Conservation (phyloP, 2,329 filamentous ascomycete species). For the Amylocarpus encephaloides region DNA sequence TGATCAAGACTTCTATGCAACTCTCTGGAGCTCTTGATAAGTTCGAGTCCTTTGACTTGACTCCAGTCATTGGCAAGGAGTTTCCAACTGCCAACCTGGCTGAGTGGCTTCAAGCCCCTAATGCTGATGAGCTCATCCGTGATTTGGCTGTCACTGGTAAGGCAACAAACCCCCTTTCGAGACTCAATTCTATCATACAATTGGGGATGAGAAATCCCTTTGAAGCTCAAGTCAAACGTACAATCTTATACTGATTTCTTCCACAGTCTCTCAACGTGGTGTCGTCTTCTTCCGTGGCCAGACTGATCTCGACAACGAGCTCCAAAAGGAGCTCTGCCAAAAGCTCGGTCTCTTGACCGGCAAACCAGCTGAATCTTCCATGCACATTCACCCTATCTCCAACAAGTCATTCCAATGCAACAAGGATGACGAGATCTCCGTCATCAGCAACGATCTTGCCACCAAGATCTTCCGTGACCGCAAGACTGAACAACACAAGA, state of each 20-base stretch:
- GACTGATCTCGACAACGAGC: conserved; percentile 38
- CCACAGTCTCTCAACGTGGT: conserved; percentile 51
- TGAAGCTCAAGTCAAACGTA: neutral
- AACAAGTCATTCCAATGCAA: conserved; percentile 25
- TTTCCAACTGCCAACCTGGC: conserved; percentile 52
- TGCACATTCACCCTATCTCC: conserved; percentile 54
- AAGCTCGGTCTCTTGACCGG: conserved; percentile 50
- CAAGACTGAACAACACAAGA: conserved; percentile 32
- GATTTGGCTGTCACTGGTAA: conserved; percentile 48
- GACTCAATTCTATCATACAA: neutral
- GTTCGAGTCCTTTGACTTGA: conserved; percentile 54
- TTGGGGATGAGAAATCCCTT: neutral
- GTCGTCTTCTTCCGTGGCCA: conserved; percentile 51
- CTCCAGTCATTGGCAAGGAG: conserved; percentile 56
- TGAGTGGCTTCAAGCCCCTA: conserved; percentile 54
- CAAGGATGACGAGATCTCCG: conserved; percentile 53
- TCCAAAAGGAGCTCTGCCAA: conserved; percentile 43
- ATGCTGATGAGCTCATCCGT: conserved; percentile 56
- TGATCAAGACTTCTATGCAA: conserved; percentile 10
- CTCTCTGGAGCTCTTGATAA: conserved; percentile 12
- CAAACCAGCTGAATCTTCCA: conserved; percentile 45
- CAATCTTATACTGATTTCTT: neutral
- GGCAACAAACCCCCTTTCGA: conserved; percentile 39
- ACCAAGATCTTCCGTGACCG: conserved; percentile 43
- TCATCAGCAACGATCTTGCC: conserved; percentile 50